Percentiles rank a stretch among this genome's conserved stretches.
These are phyloP conservation scores for Fusarium denticulatum DNA, from an alignment of 2,329 filamentous ascomycete species.

Conservation along the genomic window DNA sequence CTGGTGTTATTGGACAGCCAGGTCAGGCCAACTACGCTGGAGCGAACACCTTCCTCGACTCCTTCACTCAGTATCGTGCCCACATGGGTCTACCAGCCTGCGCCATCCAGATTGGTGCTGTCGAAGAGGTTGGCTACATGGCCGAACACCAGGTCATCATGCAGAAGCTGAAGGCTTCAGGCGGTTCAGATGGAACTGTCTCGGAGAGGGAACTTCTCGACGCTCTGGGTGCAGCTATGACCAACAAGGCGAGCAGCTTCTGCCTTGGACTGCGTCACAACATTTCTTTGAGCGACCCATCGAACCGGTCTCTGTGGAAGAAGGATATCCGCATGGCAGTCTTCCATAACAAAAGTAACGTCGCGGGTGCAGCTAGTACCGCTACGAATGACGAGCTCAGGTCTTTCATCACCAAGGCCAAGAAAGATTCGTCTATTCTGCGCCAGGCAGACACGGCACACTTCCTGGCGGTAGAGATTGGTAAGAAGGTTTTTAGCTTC, in stretches of 20 bases:
- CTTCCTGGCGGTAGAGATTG: background rate
- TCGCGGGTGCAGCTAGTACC: background rate
- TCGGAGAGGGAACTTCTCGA: constrained; percentile 1
- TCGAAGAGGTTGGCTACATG: constrained; percentile 1
- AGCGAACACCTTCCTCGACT: constrained; percentile 3
- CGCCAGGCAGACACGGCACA: background rate
- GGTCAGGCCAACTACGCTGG: constrained; percentile 3
- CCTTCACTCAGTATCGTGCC: background rate
- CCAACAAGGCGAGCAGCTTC: background rate
- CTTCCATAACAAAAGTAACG: background rate
- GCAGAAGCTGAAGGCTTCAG: background rate
- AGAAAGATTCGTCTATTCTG: background rate
- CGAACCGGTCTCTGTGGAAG: background rate
- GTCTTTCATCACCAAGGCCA: background rate
- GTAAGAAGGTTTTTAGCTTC: constrained; percentile 5
- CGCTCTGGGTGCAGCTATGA: background rate
- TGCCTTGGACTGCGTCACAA: background rate
- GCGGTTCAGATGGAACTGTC: background rate
- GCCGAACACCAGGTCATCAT: background rate
- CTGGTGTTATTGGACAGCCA: background rate
- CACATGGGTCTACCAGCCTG: background rate
- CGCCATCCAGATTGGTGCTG: background rate
- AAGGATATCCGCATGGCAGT: constrained; percentile 4
- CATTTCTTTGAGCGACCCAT: background rate
- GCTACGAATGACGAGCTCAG: background rate